Conservation (phyloP, 805 yeast genomes). For the Kregervanrija pseudodelftensis region DNA sequence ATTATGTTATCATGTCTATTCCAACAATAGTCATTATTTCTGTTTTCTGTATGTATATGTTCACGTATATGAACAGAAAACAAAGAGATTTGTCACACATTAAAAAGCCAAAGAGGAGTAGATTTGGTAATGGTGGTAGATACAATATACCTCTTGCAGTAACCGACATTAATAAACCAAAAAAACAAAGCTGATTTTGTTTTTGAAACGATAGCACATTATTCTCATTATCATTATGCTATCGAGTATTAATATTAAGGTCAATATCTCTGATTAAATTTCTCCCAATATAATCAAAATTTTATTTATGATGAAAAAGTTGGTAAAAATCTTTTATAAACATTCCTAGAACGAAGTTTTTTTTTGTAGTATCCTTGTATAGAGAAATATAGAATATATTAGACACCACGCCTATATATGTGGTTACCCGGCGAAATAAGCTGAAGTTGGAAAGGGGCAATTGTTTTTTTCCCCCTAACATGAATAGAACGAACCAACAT, state of each 20-base stretch:
- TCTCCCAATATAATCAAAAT: background rate
- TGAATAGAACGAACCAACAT: no score
- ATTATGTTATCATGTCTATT: conserved; percentile 58
- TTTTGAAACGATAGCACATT: conserved; percentile 9
- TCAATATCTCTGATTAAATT: background rate
- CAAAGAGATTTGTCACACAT: conserved; percentile 47
- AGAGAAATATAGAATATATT: no score
- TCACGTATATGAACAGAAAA: conserved; percentile 47
- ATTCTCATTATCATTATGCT: no score
- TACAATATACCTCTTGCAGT: conserved; percentile 22
- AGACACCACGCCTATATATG: no score
- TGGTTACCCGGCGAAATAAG: no score
- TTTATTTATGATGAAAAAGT: no score
- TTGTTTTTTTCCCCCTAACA: no score
- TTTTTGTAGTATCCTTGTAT: no score
- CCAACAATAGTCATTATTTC: conserved; percentile 61
- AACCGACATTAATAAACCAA: conserved; percentile 24
- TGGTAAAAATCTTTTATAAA: no score
- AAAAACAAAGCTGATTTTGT: no score
- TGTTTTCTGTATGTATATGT: conserved; percentile 57
- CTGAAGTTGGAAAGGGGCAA: no score
- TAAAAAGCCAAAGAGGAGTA: conserved; percentile 30
- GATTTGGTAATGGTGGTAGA: conserved; percentile 27
- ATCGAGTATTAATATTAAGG: background rate
- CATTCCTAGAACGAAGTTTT: no score